Conservation (phyloP, 2,329 filamentous ascomycete species). For the Thielaviopsis punctulata region DNA sequence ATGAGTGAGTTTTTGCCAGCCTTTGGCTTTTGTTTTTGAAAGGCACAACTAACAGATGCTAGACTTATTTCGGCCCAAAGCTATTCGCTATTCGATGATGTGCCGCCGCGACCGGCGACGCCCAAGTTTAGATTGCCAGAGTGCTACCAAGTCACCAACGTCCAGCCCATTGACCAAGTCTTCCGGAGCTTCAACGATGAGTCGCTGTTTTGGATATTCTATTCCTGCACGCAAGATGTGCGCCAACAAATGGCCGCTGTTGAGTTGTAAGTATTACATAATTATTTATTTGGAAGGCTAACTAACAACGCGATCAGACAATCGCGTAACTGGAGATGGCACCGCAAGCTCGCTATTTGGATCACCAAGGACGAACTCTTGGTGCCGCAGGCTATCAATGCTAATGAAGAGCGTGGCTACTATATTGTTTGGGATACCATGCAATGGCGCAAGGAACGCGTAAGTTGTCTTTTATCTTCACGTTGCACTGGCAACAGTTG, state of each 20-base stretch:
- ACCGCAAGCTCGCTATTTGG: conserved; percentile 50
- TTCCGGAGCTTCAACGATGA: conserved; percentile 52
- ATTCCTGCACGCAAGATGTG: conserved; percentile 44
- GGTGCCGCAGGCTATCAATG: conserved; percentile 41
- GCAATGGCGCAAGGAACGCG: conserved; percentile 46
- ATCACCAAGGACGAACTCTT: conserved; percentile 51
- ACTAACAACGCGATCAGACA: conserved; percentile 25
- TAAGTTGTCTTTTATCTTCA: conserved; percentile 23
- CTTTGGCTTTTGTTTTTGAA: background rate
- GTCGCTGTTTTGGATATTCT: conserved; percentile 53
- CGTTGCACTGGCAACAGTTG: too few relatives aligned
- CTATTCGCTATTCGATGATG: conserved; percentile 44
- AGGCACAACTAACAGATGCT: background rate
- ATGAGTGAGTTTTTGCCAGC: conserved; percentile 31
- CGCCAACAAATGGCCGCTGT: conserved; percentile 47
- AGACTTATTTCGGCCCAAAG: conserved; percentile 41
- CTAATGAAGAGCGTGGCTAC: conserved; percentile 44
- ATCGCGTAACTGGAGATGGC: conserved; percentile 50
- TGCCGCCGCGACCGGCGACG: conserved; percentile 39
- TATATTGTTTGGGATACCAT: conserved; percentile 49
- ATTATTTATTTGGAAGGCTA: background rate
- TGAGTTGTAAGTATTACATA: conserved; percentile 34
- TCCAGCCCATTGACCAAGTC: conserved; percentile 47
- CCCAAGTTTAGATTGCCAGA: conserved; percentile 43
- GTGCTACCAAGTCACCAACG: conserved; percentile 50